Evolutionary conservation across 306 rosid genomes (phyloP), one percentile per base, ranked within the genome.

Genomic region (Medicago arabica): DNA sequence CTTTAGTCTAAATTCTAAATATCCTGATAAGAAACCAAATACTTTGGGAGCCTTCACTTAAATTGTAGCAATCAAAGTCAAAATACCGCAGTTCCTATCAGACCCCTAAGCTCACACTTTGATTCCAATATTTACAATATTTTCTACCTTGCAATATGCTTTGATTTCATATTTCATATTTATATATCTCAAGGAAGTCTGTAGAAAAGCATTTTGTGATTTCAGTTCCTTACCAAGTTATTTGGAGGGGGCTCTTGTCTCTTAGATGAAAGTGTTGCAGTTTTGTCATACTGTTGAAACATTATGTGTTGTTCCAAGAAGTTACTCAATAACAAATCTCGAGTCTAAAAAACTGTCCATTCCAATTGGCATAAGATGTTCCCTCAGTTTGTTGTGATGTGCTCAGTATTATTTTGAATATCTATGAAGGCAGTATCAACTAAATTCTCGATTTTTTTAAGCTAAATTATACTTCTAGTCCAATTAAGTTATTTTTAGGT

Each of bases 251-350:
- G 1, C 47, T 19, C 38, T 41, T 23, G 18, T 67, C 46, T 28
- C 39, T 77, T 36, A 9, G 41, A 71, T 70, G 18, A 39, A 51
- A 51, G 61, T 63, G n/a, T n/a, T 55, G 5, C 9, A 55, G 61
- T 9, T n/a, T n/a, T n/a, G n/a, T n/a, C n/a, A n/a, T n/a, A n/a
- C n/a, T n/a, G n/a, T n/a, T 65, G 70, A 53, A 34, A 71, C 8
- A 65, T 64, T 43, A 11, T 65, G 25, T 8, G 15, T 34, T 81
- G 31, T 76, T 81, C 64, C 78, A 64, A 71, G 75, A 64, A 71
- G 75, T 46, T 43, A 34, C 15, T 50, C 19, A 31, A 9, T n/a
- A 10, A 38, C 31, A 75, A 75, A 67, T 67, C 50, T 51, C 7
- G 77, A 40, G 46, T 9, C 13, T 9, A 41, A 41, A 71, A 31